Base-by-base conservation (phyloP, 2,329 filamentous ascomycete species). In the Ilyonectria destructans region DNA sequence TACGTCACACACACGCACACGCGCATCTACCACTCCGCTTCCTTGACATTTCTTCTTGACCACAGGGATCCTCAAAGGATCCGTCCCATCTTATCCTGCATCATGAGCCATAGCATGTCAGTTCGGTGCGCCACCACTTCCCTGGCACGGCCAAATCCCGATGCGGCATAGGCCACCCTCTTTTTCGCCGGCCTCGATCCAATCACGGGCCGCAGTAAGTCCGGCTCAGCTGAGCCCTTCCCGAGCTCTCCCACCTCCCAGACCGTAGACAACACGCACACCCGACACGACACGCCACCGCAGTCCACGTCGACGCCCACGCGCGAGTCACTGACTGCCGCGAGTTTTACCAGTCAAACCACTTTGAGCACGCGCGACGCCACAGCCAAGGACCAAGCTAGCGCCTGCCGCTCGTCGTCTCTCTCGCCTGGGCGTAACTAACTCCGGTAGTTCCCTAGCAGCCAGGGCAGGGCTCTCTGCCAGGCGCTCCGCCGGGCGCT, bases 181-280 rank as follows among this genome's bases (percentile, higher is more conserved):
- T 62, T 56, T 64, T 55, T 64, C 31, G 43, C 55, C 46, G 10
- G 7, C 15, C 7, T 9, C 8, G 3, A n/a, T 10, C 73, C 73
- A 75, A 75, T 74, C 73, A 73, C 52, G 62, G 68, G 55, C 33
- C 65, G 21, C 23, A 7, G 15, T 65, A 10, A 48, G 49, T 23
- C 48, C 58, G 64, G 60, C 72, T 75, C 73, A 75, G 73, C 73
- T 75, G 73, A 61, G 68, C 37, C 60, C 65, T 70, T 68, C 66
- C 66, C 48, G 67, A 69, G 64, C 58, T 33, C 37, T 62, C 59
- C 70, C 60, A 72, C 63, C 19, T 31, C 64, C 23, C 58, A 49
- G 60, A 62, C 45, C 64, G 23, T 55, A 49, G 60, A 62, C 70
- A 62, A 33, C 59, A 23, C 57, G 31, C 21, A 19, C 43, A 59